These are phyloP conservation scores for Hericium rajendrae DNA, from an alignment of 768 basidiomycete species.

Conservation along the genomic window DNA sequence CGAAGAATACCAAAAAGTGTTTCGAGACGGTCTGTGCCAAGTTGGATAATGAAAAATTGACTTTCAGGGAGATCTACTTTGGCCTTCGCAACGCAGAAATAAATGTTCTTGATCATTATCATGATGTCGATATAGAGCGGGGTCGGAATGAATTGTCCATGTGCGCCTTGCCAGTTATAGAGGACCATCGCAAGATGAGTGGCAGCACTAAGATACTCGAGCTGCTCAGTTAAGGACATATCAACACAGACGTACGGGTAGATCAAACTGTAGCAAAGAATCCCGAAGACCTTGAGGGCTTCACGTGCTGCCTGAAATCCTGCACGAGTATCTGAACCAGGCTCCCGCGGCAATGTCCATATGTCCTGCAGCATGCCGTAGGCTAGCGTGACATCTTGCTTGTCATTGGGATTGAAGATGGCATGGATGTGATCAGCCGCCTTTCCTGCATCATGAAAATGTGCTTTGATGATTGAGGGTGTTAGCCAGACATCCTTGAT, in stretches of 20 bases:
- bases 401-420: neutral
- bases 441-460: neutral
- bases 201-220: neutral
- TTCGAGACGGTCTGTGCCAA: slow-evolving; percentile 17
- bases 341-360: neutral
- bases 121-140: slow-evolving; percentile 24
- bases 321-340: no score
- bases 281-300: neutral
- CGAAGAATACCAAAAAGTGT: slow-evolving; percentile 3
- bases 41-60: slow-evolving; percentile 15
- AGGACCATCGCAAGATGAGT: slow-evolving; percentile 7
- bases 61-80: slow-evolving; percentile 10
- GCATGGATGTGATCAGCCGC: neutral
- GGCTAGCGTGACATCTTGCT: neutral
- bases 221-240: neutral
- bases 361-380: neutral
- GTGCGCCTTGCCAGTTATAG: neutral
- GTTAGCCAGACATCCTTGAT: neutral
- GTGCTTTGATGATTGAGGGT: neutral
- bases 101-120: slow-evolving; percentile 30
- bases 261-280: neutral
- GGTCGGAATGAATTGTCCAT: slow-evolving; percentile 19
- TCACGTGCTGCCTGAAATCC: no score
- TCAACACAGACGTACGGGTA: neutral
- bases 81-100: slow-evolving; percentile 27